Evolutionary conservation across 306 rosid genomes (phyloP), one percentile per base, ranked within the genome.

Genomic region (Leucaena leucocephala): DNA sequence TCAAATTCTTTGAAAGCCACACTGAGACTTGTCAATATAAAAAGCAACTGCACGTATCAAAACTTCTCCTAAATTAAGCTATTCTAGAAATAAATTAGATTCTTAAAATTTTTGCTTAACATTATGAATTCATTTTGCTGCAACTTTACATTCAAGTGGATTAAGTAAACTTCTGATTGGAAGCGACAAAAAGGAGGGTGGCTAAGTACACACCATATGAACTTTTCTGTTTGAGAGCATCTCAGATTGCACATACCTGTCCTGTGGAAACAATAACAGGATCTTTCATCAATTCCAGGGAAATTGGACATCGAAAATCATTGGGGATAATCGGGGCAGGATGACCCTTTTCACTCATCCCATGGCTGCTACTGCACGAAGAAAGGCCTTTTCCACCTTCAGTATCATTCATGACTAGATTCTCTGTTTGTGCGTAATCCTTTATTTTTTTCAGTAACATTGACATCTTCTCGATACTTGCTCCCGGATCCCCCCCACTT

Each of bases 211-310:
- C 39, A 27, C 52, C 66, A 58, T 64, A 34, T 42, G 40, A 83
- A 44, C 62, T 74, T 79, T 12, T 70, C 82, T 16, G 46, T 48
- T 7, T 70, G 45, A 81, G 78, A 74, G 82, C 65, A 66, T 82
- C 42, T 73, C 57, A 68, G 52, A 76, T 45, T 48, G 76, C 67
- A 74, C 74, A 80, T 88, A 96, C 99, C 98, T 96, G 99, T 83
- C 99, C 99, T 9, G 99, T 96, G 67, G 99, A 96, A 80, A 96
- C 98, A 85, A 96, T 96, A 78, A 96, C 96, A 7, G 99, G 99
- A 87, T 96, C 98, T 82, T 76, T 89, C 98, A 96, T 96, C 82
- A 96, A 86, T 83, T 96, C 99, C 72, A 96, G 84, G 68, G 99
- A 91, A 81, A 96, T 93, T 11, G 99, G 99, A 87, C 99, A 96